Evolutionary conservation across 1,139 yeast genomes (phyloP).

Genomic region (Kurtzmaniella quercitrusa): DNA sequence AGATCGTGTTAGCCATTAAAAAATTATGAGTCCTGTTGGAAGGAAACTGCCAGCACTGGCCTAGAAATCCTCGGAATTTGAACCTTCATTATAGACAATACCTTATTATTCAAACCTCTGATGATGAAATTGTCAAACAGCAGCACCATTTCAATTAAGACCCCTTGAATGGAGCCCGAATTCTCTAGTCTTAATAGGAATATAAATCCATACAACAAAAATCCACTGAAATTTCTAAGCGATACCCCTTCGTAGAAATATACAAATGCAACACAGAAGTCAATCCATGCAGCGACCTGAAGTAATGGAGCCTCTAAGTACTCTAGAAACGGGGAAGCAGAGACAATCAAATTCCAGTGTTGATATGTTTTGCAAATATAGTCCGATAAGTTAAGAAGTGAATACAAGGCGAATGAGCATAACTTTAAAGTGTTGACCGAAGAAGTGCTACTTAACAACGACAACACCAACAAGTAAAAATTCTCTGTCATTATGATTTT

Average conservation of each 20-base stretch:
- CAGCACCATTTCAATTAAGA: background rate
- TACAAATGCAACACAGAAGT: background rate
- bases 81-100: background rate
- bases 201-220: background rate
- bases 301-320: background rate
- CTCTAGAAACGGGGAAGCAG: background rate
- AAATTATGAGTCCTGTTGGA: background rate
- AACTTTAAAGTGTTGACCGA: background rate
- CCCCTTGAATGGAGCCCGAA: background rate
- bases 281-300: background rate
- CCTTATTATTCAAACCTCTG: background rate
- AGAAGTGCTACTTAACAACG: background rate
- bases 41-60: background rate
- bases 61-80: background rate
- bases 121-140: background rate
- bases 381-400: background rate
- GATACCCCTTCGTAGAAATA: background rate
- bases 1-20: no score
- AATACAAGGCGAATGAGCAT: background rate
- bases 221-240: background rate
- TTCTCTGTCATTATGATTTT: background rate
- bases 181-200: background rate
- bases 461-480: background rate
- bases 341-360: background rate
- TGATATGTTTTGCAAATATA: background rate